phyloP scores from a whole-genome alignment of 2,329 filamentous ascomycete species.

The Colletotrichum simmondsii region DNA sequence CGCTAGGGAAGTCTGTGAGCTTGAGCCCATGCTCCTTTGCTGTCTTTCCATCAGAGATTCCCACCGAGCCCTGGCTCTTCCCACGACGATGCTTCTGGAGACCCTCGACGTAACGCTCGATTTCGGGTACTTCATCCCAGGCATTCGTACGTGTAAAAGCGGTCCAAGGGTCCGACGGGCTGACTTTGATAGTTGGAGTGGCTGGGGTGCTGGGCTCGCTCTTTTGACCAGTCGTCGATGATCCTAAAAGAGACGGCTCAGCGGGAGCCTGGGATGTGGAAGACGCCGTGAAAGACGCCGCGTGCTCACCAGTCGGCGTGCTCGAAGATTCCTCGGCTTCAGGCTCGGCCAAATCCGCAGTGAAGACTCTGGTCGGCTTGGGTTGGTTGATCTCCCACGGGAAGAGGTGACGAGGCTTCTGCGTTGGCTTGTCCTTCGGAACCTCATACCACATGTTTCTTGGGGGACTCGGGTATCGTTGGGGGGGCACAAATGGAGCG shows the following conservation, averaged over 20 bases:
- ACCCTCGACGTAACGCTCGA: constrained; percentile 85
- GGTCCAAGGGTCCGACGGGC: constrained; percentile 73
- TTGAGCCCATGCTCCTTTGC: constrained; percentile 62
- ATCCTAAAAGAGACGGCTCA: constrained; percentile 49
- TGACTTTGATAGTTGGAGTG: constrained; percentile 59
- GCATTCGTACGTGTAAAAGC: constrained; percentile 83
- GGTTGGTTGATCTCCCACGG: constrained; percentile 85
- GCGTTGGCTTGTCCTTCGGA: constrained; percentile 68
- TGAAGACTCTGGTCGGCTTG: constrained; percentile 73
- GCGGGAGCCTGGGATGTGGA: constrained; percentile 38
- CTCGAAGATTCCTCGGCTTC: constrained; percentile 41
- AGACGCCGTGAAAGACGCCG: constrained; percentile 29
- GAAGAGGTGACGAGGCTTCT: constrained; percentile 78
- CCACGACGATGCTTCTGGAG: constrained; percentile 70
- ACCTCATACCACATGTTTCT: constrained; percentile 90
- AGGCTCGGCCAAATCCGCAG: constrained; percentile 34
- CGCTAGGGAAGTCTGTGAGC: constrained; percentile 88
- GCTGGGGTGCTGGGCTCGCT: constrained; percentile 59
- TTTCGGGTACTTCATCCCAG: constrained; percentile 92
- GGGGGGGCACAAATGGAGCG: constrained; percentile 80
- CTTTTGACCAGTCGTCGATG: constrained; percentile 42
- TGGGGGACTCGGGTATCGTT: constrained; percentile 83
- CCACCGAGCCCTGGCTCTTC: constrained; percentile 42
- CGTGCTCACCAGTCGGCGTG: constrained; percentile 40
- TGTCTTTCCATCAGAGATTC: constrained; percentile 36